A percentile compares a stretch with the other conserved stretches of the same genome.
Evolutionary conservation across 2,329 filamentous ascomycete genomes (phyloP).

Genomic region (Alternaria ventricosa): DNA sequence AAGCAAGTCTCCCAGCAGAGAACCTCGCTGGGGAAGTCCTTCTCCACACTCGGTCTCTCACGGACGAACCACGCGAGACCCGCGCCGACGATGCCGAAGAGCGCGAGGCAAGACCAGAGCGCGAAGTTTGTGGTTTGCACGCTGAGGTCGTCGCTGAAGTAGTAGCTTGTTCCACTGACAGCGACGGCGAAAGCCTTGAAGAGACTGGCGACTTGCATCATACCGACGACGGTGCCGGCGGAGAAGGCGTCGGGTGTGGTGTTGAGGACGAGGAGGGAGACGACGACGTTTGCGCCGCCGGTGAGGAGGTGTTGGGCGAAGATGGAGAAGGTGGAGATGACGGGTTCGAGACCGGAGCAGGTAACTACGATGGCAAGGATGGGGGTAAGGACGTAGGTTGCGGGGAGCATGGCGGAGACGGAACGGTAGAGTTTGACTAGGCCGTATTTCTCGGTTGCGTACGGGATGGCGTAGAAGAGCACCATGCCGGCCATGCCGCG

Average conservation of each 20-base stretch:
- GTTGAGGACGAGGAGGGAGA: conserved; percentile 56
- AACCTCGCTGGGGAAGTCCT: conserved; percentile 52
- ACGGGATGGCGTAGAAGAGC: conserved; percentile 48
- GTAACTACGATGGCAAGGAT: conserved; percentile 47
- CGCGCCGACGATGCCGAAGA: conserved; percentile 52
- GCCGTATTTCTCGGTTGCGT: conserved; percentile 47
- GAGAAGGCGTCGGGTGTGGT: conserved; percentile 56
- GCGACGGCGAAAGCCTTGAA: conserved; percentile 57
- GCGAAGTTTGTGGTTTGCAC: conserved; percentile 54
- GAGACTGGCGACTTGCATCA: conserved; percentile 55
- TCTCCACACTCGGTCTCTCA: conserved; percentile 53
- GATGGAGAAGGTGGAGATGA: conserved; percentile 50
- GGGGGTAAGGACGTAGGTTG: conserved; percentile 50
- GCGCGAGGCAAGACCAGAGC: conserved; percentile 53
- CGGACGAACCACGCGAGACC: conserved; percentile 54
- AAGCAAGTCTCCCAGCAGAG: conserved; percentile 57
- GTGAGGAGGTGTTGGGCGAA: conserved; percentile 53
- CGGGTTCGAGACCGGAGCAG: conserved; percentile 42
- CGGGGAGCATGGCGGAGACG: conserved; percentile 49
- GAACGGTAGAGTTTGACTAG: conserved; percentile 54
- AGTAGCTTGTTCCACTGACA: conserved; percentile 54
- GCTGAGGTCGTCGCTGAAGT: conserved; percentile 53
- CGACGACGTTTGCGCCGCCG: conserved; percentile 51
- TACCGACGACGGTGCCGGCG: conserved; percentile 56
- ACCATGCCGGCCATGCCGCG: conserved; percentile 50